A percentile compares a stretch with the other conserved stretches of the same genome.
phyloP scores from a whole-genome alignment of 495 filamentous ascomycete genomes.

The Saxophila tyrrhenica region DNA sequence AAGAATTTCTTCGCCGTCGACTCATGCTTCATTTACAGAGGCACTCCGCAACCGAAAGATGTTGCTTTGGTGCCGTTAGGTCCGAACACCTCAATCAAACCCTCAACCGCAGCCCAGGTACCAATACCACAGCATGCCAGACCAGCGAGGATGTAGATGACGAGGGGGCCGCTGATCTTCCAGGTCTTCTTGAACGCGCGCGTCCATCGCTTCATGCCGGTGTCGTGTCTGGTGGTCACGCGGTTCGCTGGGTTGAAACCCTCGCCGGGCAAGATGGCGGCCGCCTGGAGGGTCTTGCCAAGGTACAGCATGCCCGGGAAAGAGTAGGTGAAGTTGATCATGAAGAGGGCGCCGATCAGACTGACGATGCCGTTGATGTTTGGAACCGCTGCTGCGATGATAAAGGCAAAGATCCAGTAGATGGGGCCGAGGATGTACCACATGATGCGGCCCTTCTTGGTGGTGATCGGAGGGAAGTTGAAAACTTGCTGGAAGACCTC shows the following conservation, averaged over 20 bases:
- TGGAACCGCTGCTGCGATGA: conserved; percentile 14
- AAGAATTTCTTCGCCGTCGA: too few species aligned
- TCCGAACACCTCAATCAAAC: conserved; percentile 6
- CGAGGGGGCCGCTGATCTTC: background rate
- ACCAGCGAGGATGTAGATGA: conserved; percentile 11
- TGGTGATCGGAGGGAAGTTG: conserved; percentile 12
- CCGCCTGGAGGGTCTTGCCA: conserved; percentile 35
- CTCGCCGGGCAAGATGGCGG: conserved; percentile 27
- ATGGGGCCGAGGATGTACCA: conserved; percentile 9
- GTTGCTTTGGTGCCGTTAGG: conserved; percentile 7
- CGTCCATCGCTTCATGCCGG: conserved; percentile 12
- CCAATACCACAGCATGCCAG: conserved; percentile 15
- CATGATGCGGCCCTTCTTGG: conserved; percentile 5
- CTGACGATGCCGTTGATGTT: conserved; percentile 20
- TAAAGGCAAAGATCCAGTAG: conserved; percentile 18
- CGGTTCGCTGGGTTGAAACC: conserved; percentile 16
- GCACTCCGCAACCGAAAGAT: conserved; percentile 2
- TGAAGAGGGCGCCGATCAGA: conserved; percentile 39
- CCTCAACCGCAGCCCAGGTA: conserved; percentile 16
- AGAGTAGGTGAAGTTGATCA: conserved; percentile 41
- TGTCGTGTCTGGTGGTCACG: conserved; percentile 4
- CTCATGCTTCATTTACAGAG: too few species aligned
- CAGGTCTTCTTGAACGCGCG: conserved; percentile 8
- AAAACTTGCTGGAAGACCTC: conserved; percentile 15
- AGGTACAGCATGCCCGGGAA: conserved; percentile 38